Base-by-base conservation (phyloP, 2,329 filamentous ascomycete genomes). In the Penicillium expansum region DNA sequence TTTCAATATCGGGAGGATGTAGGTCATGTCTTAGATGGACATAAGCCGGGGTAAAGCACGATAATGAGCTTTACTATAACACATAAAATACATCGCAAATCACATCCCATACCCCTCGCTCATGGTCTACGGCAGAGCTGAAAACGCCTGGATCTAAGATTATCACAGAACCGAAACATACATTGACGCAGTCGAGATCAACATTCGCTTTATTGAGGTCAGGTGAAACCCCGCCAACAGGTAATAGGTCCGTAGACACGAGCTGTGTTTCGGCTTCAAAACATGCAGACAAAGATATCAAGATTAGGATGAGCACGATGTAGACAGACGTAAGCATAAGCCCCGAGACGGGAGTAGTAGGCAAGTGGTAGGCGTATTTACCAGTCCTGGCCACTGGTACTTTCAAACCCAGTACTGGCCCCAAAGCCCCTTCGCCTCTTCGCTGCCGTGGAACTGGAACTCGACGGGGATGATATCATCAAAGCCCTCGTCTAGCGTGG, bases 401-500 rank as follows among this genome's bases (percentile, higher is more conserved):
- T 16, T 45, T 75, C 69, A 92, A 48, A 85, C 77, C 91, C 91
- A 97, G 69, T 91, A 92, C 65, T 83, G 84, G 5, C 79, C 82
- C 92, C 92, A 97, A 43, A 90, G 75, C 35, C 77, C 77, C 68
- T 86, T 86, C 62, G 91, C 86, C 33, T 88, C 84, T 50, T 85
- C 82, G 1, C 81, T 83, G 0, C 91, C 91, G 41, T 83, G 78
- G 69, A 94, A 93, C 71, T 80, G 69, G 68, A 99, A 99, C 32
- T 89, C 83, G 0, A 96, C 78, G 53, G 85, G 83, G 1, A 84
- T 79, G 35, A 99, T 84, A 63, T 97, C 91, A 61, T 88, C 78
- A 67, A 97, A 97, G 0, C 93, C 93, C 75, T 99, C 94, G 13
- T 83, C 81, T 1, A 83, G 58, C 38, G 81, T 82, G 0, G 93